phyloP scores from a whole-genome alignment of 805 yeast genomes.

The Teunomyces atbi region DNA sequence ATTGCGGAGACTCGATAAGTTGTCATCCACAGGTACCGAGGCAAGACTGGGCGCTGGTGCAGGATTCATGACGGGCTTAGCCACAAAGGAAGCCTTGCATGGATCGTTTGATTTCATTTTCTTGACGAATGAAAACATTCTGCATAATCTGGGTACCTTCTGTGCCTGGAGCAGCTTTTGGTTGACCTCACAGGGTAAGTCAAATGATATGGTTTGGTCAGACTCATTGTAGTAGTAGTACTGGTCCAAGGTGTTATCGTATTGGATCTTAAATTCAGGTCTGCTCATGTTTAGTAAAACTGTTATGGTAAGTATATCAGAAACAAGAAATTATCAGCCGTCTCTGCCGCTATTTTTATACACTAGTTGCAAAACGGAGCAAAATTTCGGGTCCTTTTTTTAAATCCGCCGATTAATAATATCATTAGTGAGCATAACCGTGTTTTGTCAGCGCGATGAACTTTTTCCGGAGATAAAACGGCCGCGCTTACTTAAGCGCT shows the following conservation, averaged over 20 bases:
- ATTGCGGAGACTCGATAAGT: not conserved
- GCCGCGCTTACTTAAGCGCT: not conserved
- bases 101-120: not conserved
- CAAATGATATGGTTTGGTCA: slow-evolving; percentile 12
- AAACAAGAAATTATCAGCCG: not conserved
- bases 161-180: not conserved
- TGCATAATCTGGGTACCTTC: slow-evolving; percentile 1
- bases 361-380: slow-evolving; percentile 3
- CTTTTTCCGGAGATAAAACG: not conserved
- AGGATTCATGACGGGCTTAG: not conserved
- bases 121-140: slow-evolving; percentile 1
- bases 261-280: slow-evolving; percentile 9
- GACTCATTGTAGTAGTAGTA: slow-evolving; percentile 13
- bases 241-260: slow-evolving; percentile 13
- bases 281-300: not conserved
- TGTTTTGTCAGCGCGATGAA: not conserved
- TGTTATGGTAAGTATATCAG: too few species aligned
- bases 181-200: slow-evolving; percentile 14
- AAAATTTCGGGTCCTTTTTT: not conserved
- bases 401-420: not conserved
- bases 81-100: not conserved
- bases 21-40: not conserved
- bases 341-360: not conserved
- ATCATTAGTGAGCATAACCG: not conserved
- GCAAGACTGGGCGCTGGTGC: not conserved